Percentiles rank a stretch among this genome's conserved stretches.
Conservation (phyloP, 1,139 yeast species). For the Kodamaea suecica region DNA sequence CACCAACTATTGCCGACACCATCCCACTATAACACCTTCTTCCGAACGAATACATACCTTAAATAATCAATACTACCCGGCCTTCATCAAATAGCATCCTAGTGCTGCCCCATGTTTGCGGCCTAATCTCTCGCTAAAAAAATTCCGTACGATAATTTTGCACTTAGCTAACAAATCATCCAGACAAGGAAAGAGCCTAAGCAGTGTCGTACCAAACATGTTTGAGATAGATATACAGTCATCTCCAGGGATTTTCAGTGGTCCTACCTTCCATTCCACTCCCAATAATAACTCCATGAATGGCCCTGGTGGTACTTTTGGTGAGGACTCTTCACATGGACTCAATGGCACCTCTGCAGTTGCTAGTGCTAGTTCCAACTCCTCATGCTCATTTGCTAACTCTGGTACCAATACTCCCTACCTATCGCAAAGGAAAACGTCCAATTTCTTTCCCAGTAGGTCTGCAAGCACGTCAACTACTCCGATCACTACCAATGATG, state of each 20-base stretch:
- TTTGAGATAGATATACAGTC: constrained; percentile 10
- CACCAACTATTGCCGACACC: no score
- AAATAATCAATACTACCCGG: no score
- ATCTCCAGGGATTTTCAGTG: no score
- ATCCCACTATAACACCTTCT: no score
- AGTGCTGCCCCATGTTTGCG: no score
- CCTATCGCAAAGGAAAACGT: constrained; percentile 13
- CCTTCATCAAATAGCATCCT: no score
- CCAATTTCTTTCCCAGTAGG: constrained; percentile 17
- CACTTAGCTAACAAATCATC: background rate
- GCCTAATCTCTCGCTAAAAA: no score
- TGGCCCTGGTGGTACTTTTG: background rate
- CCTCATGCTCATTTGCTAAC: background rate
- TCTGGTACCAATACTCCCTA: background rate
- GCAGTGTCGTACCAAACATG: constrained; percentile 7
- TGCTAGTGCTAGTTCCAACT: background rate
- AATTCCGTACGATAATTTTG: no score
- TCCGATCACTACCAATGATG: background rate
- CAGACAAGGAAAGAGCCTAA: background rate
- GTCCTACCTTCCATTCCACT: no score
- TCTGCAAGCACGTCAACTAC: constrained; percentile 3
- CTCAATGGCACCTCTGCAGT: background rate
- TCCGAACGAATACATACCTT: no score
- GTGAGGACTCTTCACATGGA: background rate
- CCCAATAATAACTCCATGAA: no score